Evolutionary conservation across 1,284 basidiomycete species (phyloP), one percentile per base, ranked within the genome.

Genomic region (Ceratobasidium sp.): DNA sequence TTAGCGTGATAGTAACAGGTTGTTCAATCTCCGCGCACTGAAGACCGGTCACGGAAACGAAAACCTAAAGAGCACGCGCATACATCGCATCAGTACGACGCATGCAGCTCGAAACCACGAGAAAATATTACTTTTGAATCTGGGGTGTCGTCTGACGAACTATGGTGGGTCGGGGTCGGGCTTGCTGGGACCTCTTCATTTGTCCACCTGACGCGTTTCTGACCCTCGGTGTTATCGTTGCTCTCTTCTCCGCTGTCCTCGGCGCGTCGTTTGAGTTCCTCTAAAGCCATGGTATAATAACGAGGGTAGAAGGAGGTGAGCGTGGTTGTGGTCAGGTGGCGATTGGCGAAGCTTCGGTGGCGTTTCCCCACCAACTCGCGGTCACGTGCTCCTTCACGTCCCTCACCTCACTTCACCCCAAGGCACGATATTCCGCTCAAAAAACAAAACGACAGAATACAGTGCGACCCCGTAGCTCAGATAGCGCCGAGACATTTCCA

Each of bases 1-100:
- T 54, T 55, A 67, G 82, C 67, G 81, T 79, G 8, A 69, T n/a
- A 48, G 80, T 81, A 80, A 81, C 82, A 38, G 30, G 73, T 20
- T 8, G 6, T 7, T 33, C 77, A 80, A n/a, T 7, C 16, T 52
- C 23, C 2, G 54, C 71, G 30, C 33, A 74, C 71, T 65, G 59
- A 35, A 48, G 35, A n/a, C 71, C 60, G 3, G 71, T 55, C 23
- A 74, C 44, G 14, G 71, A n/a, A 23, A 65, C 71, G 33, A 74
- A 74, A 54, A 52, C 38, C 71, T 74, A 65, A 55, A 3, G 62
- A 12, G 23, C 14, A 30, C n/a, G 35, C 71, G 71, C 71, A 74
- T 74, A 74, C 60, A 74, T 74, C 62, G 38, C 12, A 10, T 18
- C 52, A 8, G 27, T 23, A 27, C 3, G 18, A 35, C 10, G 5